Conservation (phyloP, 257 asterid genomes). For the Solanum rostratum region DNA sequence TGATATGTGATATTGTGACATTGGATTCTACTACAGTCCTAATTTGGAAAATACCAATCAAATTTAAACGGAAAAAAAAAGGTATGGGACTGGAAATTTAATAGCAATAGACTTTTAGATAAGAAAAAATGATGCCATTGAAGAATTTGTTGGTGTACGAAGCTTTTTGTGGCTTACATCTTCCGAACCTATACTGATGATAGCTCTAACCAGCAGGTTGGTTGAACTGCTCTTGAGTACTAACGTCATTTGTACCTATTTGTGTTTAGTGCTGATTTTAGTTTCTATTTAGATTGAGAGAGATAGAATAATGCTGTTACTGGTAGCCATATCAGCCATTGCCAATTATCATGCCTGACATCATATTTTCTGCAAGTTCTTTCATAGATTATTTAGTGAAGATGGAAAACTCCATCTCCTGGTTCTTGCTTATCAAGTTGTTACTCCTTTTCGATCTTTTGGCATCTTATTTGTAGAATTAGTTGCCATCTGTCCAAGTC, state of each 20-base stretch:
- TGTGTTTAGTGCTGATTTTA: neutral
- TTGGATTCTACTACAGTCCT: neutral
- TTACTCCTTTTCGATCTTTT: neutral
- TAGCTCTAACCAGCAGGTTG: neutral
- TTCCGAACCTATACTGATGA: neutral
- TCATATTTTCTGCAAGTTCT: neutral
- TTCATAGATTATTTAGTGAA: neutral
- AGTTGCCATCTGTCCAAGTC: neutral
- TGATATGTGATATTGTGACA: neutral
- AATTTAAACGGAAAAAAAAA: neutral
- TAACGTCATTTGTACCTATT: neutral
- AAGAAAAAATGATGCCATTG: neutral
- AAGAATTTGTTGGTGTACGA: neutral
- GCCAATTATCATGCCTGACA: neutral
- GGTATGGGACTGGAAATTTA: neutral
- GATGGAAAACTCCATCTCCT: neutral
- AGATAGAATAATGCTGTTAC: neutral
- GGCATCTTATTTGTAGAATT: neutral
- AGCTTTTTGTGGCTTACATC: neutral
- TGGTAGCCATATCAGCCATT: neutral
- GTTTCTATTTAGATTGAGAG: neutral
- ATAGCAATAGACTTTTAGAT: neutral
- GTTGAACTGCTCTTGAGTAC: neutral
- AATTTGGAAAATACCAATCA: neutral
- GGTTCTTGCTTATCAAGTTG: neutral